phyloP scores from a whole-genome alignment of 2,329 filamentous ascomycete genomes.

The Verticillium dahliae region DNA sequence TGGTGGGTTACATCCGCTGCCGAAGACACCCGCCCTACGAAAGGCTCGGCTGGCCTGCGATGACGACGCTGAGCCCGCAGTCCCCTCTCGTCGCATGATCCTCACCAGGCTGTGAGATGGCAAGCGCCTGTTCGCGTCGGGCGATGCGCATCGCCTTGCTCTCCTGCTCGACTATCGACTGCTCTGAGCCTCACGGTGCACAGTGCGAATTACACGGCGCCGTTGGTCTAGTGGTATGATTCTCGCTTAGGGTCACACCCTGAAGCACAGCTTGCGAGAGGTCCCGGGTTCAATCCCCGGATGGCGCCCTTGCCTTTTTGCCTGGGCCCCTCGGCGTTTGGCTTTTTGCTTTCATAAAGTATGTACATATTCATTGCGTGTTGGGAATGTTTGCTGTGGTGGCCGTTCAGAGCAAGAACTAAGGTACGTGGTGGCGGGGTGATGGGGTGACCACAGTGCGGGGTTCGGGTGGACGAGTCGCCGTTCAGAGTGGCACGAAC shows the following conservation, averaged over 20 bases:
- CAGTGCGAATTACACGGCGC: background rate
- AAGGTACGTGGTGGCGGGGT: background rate
- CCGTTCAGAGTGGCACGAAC: no score
- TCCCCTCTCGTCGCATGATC: no score
- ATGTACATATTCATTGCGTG: background rate
- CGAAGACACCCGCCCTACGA: background rate
- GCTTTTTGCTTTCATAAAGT: background rate
- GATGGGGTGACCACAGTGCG: background rate
- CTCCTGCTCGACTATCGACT: no score
- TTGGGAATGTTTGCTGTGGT: background rate
- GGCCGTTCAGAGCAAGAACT: background rate
- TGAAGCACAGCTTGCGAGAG: slow-evolving; percentile 13
- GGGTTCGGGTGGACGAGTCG: background rate
- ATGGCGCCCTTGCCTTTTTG: slow-evolving; percentile 2
- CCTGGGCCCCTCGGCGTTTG: background rate
- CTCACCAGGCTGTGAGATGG: no score
- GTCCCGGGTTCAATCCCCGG: slow-evolving; percentile 17
- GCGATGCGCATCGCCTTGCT: no score
- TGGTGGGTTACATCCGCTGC: background rate
- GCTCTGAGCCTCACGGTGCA: background rate
- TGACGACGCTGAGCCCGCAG: no score
- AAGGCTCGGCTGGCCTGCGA: background rate
- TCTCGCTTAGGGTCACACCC: slow-evolving; percentile 57
- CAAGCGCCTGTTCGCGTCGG: no score
- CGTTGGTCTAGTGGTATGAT: slow-evolving; percentile 62